phyloP scores from a whole-genome alignment of 2,329 filamentous ascomycete genomes.

The Epichloe baconii region DNA sequence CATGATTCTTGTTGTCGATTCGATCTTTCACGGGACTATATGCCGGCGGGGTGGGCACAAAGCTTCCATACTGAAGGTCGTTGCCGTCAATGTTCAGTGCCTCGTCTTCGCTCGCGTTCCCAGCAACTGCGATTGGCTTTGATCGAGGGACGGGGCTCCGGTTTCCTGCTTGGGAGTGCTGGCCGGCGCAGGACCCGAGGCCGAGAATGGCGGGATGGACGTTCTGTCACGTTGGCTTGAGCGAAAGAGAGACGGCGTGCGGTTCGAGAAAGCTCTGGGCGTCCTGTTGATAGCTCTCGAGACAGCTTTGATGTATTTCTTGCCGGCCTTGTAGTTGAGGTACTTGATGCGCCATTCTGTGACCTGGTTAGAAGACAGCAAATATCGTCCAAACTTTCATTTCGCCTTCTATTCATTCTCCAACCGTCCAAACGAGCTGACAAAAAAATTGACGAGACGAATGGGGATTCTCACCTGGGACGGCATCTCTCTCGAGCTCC shows the following conservation, averaged over 20 bases:
- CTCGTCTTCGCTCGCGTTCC: slow-evolving; percentile 1
- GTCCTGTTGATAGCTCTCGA: slow-evolving; percentile 55
- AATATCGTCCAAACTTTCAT: not conserved
- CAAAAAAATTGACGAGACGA: not conserved
- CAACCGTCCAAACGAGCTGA: not conserved
- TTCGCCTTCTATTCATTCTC: not conserved
- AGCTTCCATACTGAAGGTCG: slow-evolving; percentile 39
- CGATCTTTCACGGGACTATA: slow-evolving; percentile 11
- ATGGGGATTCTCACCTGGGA: slow-evolving; percentile 46
- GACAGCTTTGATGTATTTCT: slow-evolving; percentile 85
- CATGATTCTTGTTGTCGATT: slow-evolving; percentile 12
- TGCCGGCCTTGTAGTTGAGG: slow-evolving; percentile 87
- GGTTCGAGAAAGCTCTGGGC: slow-evolving; percentile 25
- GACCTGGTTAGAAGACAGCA: not conserved
- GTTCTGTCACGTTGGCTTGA: slow-evolving; percentile 8
- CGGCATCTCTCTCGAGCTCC: slow-evolving; percentile 31
- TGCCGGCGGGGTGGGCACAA: slow-evolving; percentile 29
- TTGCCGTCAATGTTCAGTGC: slow-evolving; percentile 18
- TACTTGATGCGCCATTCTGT: slow-evolving; percentile 87
- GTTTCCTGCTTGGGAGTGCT: not conserved
- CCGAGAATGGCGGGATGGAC: not conserved
- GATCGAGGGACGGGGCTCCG: not conserved
- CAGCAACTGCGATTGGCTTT: not conserved
- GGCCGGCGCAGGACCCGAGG: not conserved
- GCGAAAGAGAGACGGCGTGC: slow-evolving; percentile 19